Evolutionary conservation across 1,284 basidiomycete species (phyloP), one percentile per base, ranked within the genome.

Genomic region (Puccinia sorghi): DNA sequence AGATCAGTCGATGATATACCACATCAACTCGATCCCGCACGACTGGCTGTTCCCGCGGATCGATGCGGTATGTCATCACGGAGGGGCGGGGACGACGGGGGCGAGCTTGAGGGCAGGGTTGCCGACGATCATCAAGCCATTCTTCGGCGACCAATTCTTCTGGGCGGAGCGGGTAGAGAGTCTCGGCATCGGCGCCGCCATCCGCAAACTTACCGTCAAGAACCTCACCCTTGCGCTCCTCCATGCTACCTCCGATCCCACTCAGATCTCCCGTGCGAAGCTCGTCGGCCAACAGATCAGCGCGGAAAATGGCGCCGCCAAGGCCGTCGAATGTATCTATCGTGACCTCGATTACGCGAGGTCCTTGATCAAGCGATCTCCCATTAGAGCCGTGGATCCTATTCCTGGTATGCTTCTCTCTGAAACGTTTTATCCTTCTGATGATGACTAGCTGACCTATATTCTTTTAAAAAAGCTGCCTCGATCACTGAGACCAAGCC

Each of bases 1-100:
- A 25, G 63, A 77, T 15, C 27, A n/a, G 41, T 64, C 64, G 61
- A 79, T 76, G 61, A 81, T 84, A 25, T 84, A 82, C 79, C 82
- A 83, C 1, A 90, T 99, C 80, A 88, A 90, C 37, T 93, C 93
- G 2, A 89, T 98, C 69, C 96, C 96, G 54, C 96, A 99, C 83
- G 93, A 97, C 83, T 98, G 97, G 97, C 86, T 99, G 48, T 99
- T 99, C 87, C 89, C 89, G 79, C 89, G 90, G 72, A 93, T 99
- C 80, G 93, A 97, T 84, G 96, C 94, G 13, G 94, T 93, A 25
- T 97, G 94, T 82, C 96, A 99, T 87, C 96, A 99, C 83, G 94
- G 96, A 80, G 96, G 96, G 71, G 94, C 96, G 5, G 96, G 96
- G 22, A 97, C 96, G 0, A 93, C 93, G 0, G 95, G 95, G 13